Evolutionary conservation across 73 alveolate species (phyloP).

Genomic region (Breviolum minutum): DNA sequence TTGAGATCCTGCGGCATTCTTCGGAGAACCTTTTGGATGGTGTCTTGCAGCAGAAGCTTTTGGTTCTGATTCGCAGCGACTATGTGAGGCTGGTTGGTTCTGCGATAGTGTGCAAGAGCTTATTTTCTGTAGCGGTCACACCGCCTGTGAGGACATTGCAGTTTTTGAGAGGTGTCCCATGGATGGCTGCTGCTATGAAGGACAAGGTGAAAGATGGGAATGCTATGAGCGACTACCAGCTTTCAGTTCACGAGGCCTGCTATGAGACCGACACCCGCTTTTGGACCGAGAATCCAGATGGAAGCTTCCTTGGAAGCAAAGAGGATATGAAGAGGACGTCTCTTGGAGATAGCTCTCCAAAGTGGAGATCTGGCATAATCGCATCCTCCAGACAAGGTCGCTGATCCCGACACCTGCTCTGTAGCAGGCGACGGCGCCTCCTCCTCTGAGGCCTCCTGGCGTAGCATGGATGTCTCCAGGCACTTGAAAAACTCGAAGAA

Average conservation of each 20-base stretch:
- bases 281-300: neutral
- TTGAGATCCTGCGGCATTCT: neutral
- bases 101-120: neutral
- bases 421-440: neutral
- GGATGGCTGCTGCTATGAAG: neutral
- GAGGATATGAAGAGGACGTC: neutral
- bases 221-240: neutral
- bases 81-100: neutral
- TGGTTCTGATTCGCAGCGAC: neutral
- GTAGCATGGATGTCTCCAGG: neutral
- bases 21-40: neutral
- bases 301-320: neutral
- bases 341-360: slow-evolving; percentile 34
- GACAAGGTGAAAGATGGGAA: neutral
- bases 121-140: neutral
- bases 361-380: neutral
- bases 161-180: neutral
- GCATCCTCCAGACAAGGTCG: neutral
- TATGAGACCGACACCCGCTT: neutral
- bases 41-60: neutral
- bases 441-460: slow-evolving; percentile 21
- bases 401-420: neutral
- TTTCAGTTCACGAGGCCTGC: neutral
- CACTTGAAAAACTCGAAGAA: neutral
- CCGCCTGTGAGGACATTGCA: neutral